Evolutionary conservation across 768 basidiomycete genomes (phyloP).

Genomic region (Lanmaoa rubissima): DNA sequence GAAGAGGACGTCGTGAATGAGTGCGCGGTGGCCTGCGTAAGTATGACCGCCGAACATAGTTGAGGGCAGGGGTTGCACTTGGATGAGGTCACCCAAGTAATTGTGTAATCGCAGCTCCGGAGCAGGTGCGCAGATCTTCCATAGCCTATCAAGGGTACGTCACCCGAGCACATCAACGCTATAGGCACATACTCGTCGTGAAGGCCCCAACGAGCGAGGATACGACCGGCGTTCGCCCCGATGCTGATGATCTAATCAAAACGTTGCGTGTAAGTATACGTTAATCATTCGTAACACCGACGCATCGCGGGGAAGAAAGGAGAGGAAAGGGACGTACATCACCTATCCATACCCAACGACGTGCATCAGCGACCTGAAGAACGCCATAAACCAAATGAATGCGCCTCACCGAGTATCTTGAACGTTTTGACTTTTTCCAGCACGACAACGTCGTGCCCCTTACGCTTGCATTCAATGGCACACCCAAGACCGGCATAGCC

Average conservation of each 20-base stretch:
- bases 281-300: background rate
- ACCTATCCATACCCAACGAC: background rate
- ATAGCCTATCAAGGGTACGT: slow-evolving; percentile 12
- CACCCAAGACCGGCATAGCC: slow-evolving; percentile 30
- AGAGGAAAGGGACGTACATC: background rate
- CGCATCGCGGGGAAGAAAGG: too few relatives aligned
- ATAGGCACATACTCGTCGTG: slow-evolving; percentile 19
- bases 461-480: slow-evolving; percentile 27
- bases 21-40: slow-evolving; percentile 26
- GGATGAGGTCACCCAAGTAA: slow-evolving; percentile 22
- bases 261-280: background rate
- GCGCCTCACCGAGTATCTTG: slow-evolving; percentile 15
- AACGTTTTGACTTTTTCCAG: slow-evolving; percentile 24
- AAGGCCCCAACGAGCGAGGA: slow-evolving; percentile 30
- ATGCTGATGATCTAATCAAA: slow-evolving; percentile 21
- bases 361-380: background rate
- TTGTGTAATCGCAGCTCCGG: slow-evolving; percentile 15
- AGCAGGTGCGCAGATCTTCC: slow-evolving; percentile 16
- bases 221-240: slow-evolving; percentile 25
- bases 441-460: slow-evolving; percentile 28
- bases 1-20: slow-evolving; percentile 22
- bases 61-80: slow-evolving; percentile 13
- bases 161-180: background rate
- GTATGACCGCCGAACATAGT: slow-evolving; percentile 14
- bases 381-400: too few relatives aligned